Base-by-base conservation (phyloP, 2,329 filamentous ascomycete genomes). In the Stagonosporopsis tanaceti region DNA sequence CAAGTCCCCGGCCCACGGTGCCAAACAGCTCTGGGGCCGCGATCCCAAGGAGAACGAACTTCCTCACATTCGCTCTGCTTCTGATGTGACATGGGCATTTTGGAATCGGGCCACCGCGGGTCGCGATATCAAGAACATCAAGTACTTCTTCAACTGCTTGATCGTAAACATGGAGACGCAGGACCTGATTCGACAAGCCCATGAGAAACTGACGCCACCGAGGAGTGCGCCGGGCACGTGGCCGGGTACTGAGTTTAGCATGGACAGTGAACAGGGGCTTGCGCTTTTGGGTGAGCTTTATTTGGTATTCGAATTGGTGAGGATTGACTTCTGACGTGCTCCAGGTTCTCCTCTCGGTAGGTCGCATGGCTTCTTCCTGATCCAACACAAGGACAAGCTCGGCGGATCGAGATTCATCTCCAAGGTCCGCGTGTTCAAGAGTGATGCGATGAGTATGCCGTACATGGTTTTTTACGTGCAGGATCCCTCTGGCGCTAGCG, bases 71-170 rank as follows among this genome's bases (percentile, higher is more conserved):
- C 47, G 53, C 7, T 53, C 56, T 6, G 38, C 61, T 20, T 64
- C 64, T 9, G 64, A 70, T 5, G 45, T 70, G 20, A 50, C 66
- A 11, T 70, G 66, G 67, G 64, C 63, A 8, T 61, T 55, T 38
- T 68, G 67, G 64, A 53, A 60, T 17, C 57, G 60, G 2, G 56
- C 47, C 12, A 25, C 20, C 1, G 30, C 24, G 0, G 15, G 34
- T 6, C 47, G 50, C 1, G 53, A 57, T 12, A 38, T 65, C 20
- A 35, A 39, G 4, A 63, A 65, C 6, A 64, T 68, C 25, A 53
- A 45, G 8, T 70, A 70, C 34, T 61, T 68, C 30, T 57, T 65
- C 11, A 57, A 56, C 17, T 54, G 42, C 7, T 47, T 61, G 55
- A 63, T 63, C 20, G 53, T 64, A 30, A 57, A 63, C 25, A 42